phyloP scores from a whole-genome alignment of 192 early-diverging fungal genomes.

The Podila horticola region DNA sequence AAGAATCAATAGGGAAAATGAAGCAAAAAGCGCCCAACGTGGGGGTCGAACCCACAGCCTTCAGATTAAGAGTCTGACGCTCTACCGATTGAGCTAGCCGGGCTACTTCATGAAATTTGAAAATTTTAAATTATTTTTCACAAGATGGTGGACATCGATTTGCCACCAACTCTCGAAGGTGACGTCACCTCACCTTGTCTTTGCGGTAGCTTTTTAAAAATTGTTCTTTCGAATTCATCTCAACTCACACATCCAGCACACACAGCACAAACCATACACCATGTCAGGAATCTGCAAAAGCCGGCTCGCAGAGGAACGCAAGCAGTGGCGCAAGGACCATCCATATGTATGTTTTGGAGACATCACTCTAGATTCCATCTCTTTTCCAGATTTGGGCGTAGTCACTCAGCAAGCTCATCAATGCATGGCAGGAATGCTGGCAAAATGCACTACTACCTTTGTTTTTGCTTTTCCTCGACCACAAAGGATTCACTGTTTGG shows the following conservation, averaged over 20 bases:
- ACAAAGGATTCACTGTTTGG: conserved; percentile 1
- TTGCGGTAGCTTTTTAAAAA: no score
- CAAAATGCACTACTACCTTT: neutral
- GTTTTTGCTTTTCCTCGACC: neutral
- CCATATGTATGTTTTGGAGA: conserved; percentile 62
- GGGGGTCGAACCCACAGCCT: conserved; percentile 90
- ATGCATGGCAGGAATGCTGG: no score
- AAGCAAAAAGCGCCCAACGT: conserved; percentile 66
- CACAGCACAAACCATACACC: neutral
- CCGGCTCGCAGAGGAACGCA: conserved; percentile 92
- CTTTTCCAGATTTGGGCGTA: conserved; percentile 1
- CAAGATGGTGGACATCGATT: no score
- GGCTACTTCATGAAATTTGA: conserved; percentile 17
- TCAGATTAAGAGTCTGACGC: conserved; percentile 91
- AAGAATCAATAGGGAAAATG: neutral
- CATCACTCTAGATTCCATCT: no score
- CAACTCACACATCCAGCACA: no score
- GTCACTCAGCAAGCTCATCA: neutral
- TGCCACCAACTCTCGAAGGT: no score
- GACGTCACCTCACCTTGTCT: no score
- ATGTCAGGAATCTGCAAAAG: conserved; percentile 79
- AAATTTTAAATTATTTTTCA: neutral
- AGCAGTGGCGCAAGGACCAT: conserved; percentile 98
- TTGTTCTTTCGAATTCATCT: no score
- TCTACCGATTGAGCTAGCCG: conserved; percentile 82